These are phyloP conservation scores for Coleophoma cylindrospora DNA, from an alignment of 2,329 filamentous ascomycete species.

Conservation along the genomic window DNA sequence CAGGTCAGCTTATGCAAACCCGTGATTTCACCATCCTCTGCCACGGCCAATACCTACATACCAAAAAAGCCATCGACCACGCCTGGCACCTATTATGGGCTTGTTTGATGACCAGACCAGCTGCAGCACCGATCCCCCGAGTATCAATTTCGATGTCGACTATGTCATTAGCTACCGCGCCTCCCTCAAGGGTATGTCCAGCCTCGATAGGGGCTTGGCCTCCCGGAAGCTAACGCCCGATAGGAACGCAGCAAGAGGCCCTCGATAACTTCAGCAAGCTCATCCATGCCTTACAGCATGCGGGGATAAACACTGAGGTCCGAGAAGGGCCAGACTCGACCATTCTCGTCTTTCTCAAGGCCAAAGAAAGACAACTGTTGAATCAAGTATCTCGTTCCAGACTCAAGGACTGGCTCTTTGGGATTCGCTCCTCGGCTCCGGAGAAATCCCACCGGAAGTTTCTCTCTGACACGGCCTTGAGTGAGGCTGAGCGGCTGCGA, in stretches of 20 bases:
- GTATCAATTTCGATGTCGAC: not conserved
- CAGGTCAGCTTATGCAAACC: too few species aligned
- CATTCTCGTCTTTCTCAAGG: not conserved
- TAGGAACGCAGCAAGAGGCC: not conserved
- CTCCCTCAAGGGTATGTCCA: not conserved
- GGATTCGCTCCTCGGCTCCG: conserved; percentile 60
- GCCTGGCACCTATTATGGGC: too few species aligned
- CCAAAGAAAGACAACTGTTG: not conserved
- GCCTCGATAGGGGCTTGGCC: not conserved
- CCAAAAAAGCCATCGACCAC: too few species aligned
- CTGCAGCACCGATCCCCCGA: too few species aligned
- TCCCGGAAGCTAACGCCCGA: not conserved
- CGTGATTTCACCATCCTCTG: too few species aligned
- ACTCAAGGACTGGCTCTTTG: conserved; percentile 71
- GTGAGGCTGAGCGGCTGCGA: conserved; percentile 64
- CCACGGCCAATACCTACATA: too few species aligned
- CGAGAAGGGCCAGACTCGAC: not conserved
- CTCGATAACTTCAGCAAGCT: not conserved
- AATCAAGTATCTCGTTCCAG: conserved; percentile 32
- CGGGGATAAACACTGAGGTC: not conserved
- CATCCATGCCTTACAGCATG: not conserved
- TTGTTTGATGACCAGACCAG: too few species aligned
- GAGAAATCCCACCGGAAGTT: conserved; percentile 35
- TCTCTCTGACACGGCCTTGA: conserved; percentile 43
- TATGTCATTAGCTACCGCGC: not conserved